These are phyloP conservation scores for Holtermannia corniformis DNA, from an alignment of 768 basidiomycete species.

Conservation along the genomic window DNA sequence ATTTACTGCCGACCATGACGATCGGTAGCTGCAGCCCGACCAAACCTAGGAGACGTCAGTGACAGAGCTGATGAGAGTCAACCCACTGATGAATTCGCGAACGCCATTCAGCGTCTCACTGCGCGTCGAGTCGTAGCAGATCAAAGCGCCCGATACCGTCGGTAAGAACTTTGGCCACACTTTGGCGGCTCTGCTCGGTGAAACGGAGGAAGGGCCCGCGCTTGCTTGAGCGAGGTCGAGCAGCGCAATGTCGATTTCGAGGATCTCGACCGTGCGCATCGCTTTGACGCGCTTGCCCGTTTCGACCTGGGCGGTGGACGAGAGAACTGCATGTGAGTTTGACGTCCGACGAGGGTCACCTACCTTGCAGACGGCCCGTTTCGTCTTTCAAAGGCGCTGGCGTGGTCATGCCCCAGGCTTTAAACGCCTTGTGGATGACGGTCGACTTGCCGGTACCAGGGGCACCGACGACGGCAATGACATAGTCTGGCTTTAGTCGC, in stretches of 20 bases:
- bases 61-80: background rate
- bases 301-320: slow-evolving; percentile 20
- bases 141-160: slow-evolving; percentile 62
- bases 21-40: slow-evolving; percentile 47
- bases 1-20: slow-evolving; percentile 80
- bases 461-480: slow-evolving; percentile 67
- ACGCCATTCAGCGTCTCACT: slow-evolving; percentile 57
- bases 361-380: background rate
- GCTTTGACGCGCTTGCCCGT: slow-evolving; percentile 27
- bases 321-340: slow-evolving; percentile 9
- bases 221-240: slow-evolving; percentile 19
- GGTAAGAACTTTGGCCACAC: slow-evolving; percentile 53
- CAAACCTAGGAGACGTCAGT: slow-evolving; percentile 13
- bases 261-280: slow-evolving; percentile 25
- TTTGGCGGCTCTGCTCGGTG: background rate
- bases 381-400: slow-evolving; percentile 16
- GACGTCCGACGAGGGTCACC: slow-evolving; percentile 4
- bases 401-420: slow-evolving; percentile 45
- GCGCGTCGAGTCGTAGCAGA: slow-evolving; percentile 74
- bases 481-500: slow-evolving; percentile 15
- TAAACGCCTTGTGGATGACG: slow-evolving; percentile 67
- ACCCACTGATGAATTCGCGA: slow-evolving; percentile 62
- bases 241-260: slow-evolving; percentile 37
- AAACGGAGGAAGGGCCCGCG: slow-evolving; percentile 1
- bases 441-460: slow-evolving; percentile 75